phyloP scores from a whole-genome alignment of 352 stramenopile species.

The Phytophthora crassamura region DNA sequence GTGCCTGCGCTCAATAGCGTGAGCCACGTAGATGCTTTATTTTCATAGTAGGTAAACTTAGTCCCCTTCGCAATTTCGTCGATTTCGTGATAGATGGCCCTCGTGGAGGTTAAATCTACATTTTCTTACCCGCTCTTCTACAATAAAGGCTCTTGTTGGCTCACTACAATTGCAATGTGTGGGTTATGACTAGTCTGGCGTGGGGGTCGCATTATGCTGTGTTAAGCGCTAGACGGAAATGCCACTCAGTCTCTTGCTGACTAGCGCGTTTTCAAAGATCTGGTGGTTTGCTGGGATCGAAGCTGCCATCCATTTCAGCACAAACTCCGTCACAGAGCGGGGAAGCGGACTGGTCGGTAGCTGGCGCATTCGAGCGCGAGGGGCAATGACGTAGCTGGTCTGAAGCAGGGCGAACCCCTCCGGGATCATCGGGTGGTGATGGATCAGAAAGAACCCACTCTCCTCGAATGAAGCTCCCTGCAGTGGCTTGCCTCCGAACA shows the following conservation, averaged over 20 bases:
- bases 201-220: too few relatives aligned
- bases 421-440: slow-evolving; percentile 1
- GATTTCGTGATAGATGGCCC: too few relatives aligned
- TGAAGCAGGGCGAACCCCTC: slow-evolving; percentile 1
- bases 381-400: slow-evolving; percentile 1
- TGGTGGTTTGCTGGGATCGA: slow-evolving; percentile 19
- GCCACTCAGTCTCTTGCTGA: neutral
- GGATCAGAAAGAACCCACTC: slow-evolving; percentile 3
- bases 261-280: slow-evolving; percentile 15
- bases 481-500: neutral
- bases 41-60: too few relatives aligned
- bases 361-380: neutral
- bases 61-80: too few relatives aligned
- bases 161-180: too few relatives aligned
- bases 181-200: too few relatives aligned
- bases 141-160: too few relatives aligned
- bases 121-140: too few relatives aligned
- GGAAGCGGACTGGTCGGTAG: slow-evolving; percentile 1
- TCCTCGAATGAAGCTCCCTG: slow-evolving; percentile 6
- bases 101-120: too few relatives aligned
- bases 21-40: too few relatives aligned
- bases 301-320: slow-evolving; percentile 18
- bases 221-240: too few relatives aligned
- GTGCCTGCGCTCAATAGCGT: too few relatives aligned
- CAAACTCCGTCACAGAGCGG: slow-evolving; percentile 12